Conservation (phyloP, 164 flowering plant genomes). For the Paratinospora sagittata region DNA sequence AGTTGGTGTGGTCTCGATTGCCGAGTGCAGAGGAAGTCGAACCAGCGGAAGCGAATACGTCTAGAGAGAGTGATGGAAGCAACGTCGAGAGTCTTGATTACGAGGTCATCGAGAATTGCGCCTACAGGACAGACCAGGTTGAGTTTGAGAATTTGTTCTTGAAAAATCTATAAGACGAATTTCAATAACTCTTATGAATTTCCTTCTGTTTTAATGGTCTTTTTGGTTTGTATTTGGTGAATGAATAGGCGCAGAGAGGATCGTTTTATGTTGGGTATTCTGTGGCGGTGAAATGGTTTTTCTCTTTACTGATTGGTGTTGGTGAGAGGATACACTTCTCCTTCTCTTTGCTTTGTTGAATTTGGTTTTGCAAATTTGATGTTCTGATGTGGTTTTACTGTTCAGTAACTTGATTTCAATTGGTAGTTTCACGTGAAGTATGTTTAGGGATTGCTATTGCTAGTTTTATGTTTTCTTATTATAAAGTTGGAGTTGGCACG, state of each 20-base stretch:
- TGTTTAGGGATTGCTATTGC: too few species aligned
- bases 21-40: conserved; percentile 63
- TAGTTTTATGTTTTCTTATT: too few species aligned
- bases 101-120: conserved; percentile 86
- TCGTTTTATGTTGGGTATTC: conserved; percentile 51
- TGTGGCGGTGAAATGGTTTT: conserved; percentile 79
- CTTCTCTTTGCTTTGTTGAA: neutral
- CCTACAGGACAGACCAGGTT: conserved; percentile 92
- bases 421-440: neutral
- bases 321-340: conserved; percentile 41
- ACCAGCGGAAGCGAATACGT: conserved; percentile 30
- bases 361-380: neutral
- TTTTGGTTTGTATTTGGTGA: neutral
- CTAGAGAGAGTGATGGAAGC: conserved; percentile 29
- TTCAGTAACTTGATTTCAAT: neutral
- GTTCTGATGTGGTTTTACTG: neutral
- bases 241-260: conserved; percentile 66
- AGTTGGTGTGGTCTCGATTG: conserved; percentile 70
- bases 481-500: too few species aligned
- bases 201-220: neutral
- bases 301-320: conserved; percentile 78
- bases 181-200: too few species aligned
- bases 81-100: conserved; percentile 86
- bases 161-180: neutral
- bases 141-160: neutral